Base-by-base conservation (phyloP, 2,329 filamentous ascomycete species). In the Colletotrichum navitas region DNA sequence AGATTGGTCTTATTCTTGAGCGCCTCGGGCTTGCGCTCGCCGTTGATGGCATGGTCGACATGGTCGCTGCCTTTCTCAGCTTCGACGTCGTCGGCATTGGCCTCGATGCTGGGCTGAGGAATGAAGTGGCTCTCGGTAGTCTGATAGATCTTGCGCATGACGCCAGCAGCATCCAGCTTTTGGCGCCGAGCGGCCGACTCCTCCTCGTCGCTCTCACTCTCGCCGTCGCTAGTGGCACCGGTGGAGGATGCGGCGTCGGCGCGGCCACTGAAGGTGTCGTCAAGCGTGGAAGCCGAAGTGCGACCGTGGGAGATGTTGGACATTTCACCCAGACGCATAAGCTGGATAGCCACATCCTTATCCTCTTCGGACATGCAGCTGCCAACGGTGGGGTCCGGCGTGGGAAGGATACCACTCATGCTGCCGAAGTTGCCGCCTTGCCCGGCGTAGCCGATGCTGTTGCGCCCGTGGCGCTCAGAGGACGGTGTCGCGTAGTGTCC, bases 351-450 rank as follows among this genome's bases (percentile, higher is more conserved):
- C 73, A 98, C 96, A 82, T 99, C 96, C 79, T 92, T 92, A 76
- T 92, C 90, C 82, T 99, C 96, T 80, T 99, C 96, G 18, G 95
- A 98, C 81, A 99, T 95, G 81, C 94, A 97, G 83, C 95, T 98
- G 66, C 94, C 94, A 76, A 98, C 93, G 16, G 96, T 99, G n/a
- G 95, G 95, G 77, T 98, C 96, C 34, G 96, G 96, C 2, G 96
- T 99, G 26, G 95, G 95, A 74, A 98, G 85, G 76, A 97, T 89
- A 66, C 91, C 90, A 14, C 80, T 49, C 79, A 82, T 78, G 73
- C 77, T 68, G 61, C 66, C 58, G 45, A 61, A 66, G 61, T 74
- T 73, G 41, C 58, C 62, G 45, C 73, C 75, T 16, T 77, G 69
- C 24, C 73, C 77, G 45, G 87, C 84, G 74, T 89, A 88, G 70